These are phyloP conservation scores for Polyporus arcularius DNA, from an alignment of 768 basidiomycete species.

Conservation along the genomic window DNA sequence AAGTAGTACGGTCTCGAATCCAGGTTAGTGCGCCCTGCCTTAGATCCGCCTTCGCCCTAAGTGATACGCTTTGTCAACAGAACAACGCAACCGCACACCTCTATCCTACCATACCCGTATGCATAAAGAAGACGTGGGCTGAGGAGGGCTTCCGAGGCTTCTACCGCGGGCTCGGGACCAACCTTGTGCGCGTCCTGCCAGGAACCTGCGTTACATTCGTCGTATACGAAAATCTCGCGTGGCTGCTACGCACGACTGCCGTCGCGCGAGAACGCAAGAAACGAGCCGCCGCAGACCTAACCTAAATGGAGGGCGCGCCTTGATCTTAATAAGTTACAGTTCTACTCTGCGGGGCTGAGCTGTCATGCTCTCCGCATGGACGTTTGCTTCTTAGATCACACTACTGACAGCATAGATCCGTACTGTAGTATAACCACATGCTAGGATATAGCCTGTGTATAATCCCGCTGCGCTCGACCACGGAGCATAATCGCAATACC, in stretches of 20 bases:
- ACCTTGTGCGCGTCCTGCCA: slow-evolving; percentile 91
- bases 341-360: no score
- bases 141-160: slow-evolving; percentile 84
- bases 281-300: neutral
- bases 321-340: neutral
- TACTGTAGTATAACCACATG: neutral
- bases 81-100: slow-evolving; percentile 64
- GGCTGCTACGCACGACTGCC: slow-evolving; percentile 72
- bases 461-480: neutral
- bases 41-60: neutral
- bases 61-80: slow-evolving; percentile 34
- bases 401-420: neutral
- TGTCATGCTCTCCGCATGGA: no score
- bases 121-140: slow-evolving; percentile 77
- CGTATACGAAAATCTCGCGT: slow-evolving; percentile 92
- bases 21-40: slow-evolving; percentile 55
- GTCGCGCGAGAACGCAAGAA: slow-evolving; percentile 43
- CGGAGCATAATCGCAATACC: neutral
- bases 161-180: slow-evolving; percentile 93
- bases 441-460: neutral
- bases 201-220: slow-evolving; percentile 99
- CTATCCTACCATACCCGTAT: slow-evolving; percentile 84
- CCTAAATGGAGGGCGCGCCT: neutral
- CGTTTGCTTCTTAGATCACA: neutral
- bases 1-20: slow-evolving; percentile 91